These are phyloP conservation scores for Biscutella laevigata DNA, from an alignment of 441 rosid species.

Conservation along the genomic window DNA sequence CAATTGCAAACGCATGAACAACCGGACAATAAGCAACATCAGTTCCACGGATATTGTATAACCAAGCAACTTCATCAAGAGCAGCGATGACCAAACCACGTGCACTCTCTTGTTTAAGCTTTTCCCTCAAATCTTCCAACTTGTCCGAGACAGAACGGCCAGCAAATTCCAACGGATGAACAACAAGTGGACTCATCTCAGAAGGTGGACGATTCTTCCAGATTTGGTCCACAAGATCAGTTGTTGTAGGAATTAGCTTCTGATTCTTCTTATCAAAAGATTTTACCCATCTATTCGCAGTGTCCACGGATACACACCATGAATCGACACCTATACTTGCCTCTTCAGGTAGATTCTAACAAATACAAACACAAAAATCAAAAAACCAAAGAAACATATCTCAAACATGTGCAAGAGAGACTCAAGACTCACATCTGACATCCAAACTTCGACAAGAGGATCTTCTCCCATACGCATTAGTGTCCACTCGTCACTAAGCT, in stretches of 20 bases:
- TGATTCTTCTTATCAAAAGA: conserved; percentile 58
- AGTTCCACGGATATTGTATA: conserved; percentile 84
- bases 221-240: conserved; percentile 76
- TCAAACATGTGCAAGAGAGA: neutral
- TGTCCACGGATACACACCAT: conserved; percentile 79
- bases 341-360: conserved; percentile 55
- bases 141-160: conserved; percentile 69
- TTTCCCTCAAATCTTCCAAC: conserved; percentile 54
- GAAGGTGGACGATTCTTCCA: conserved; percentile 72
- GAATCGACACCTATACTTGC: conserved; percentile 77
- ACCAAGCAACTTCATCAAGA: conserved; percentile 99
- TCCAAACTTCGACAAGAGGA: conserved; percentile 71
- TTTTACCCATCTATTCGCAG: conserved; percentile 68
- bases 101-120: conserved; percentile 46
- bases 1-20: conserved; percentile 88
- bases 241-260: conserved; percentile 59
- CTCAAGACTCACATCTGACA: conserved; percentile 66
- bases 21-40: conserved; percentile 91
- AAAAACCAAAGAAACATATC: neutral
- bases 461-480: conserved; percentile 95
- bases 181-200: conserved; percentile 46
- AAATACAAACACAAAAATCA: neutral
- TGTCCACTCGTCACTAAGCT: conserved; percentile 77
- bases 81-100: conserved; percentile 61
- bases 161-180: conserved; percentile 68